phyloP scores from a whole-genome alignment of 345 rosid species.

The Ricinus communis region DNA sequence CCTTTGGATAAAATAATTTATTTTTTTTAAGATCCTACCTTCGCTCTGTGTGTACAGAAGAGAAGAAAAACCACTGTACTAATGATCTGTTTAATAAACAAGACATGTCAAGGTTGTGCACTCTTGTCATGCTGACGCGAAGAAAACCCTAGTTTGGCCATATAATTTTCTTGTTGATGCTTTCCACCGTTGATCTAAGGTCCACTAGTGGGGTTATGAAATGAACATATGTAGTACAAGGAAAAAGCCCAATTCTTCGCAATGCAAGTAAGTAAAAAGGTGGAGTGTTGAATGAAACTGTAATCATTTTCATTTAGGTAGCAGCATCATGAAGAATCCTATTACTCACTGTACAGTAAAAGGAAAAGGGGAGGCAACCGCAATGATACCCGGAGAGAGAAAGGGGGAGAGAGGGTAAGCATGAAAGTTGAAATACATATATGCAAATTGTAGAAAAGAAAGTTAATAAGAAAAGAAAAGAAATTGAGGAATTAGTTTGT shows the following conservation, averaged over 20 bases:
- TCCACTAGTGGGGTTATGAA: neutral
- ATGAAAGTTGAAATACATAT: neutral
- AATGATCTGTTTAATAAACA: neutral
- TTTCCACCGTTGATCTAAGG: neutral
- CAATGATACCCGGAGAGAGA: slow-evolving; percentile 9
- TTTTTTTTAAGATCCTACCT: no score
- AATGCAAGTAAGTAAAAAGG: neutral
- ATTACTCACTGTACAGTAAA: neutral
- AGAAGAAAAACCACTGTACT: neutral
- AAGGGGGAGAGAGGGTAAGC: neutral
- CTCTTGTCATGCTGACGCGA: slow-evolving; percentile 31
- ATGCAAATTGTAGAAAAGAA: neutral
- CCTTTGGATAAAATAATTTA: no score
- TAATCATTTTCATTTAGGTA: neutral
- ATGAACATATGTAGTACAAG: no score
- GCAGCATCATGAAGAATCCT: slow-evolving; percentile 6
- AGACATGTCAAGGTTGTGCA: neutral
- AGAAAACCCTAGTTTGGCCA: slow-evolving; percentile 20
- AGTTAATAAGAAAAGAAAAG: neutral
- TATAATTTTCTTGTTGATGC: neutral
- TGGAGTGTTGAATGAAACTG: slow-evolving; percentile 15
- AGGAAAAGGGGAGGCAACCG: neutral
- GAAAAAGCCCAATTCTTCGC: neutral
- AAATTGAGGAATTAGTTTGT: slow-evolving; percentile 20
- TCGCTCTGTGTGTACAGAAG: no score